Base-by-base conservation (phyloP, 192 early-diverging fungal species). In the Geranomyces variabilis region DNA sequence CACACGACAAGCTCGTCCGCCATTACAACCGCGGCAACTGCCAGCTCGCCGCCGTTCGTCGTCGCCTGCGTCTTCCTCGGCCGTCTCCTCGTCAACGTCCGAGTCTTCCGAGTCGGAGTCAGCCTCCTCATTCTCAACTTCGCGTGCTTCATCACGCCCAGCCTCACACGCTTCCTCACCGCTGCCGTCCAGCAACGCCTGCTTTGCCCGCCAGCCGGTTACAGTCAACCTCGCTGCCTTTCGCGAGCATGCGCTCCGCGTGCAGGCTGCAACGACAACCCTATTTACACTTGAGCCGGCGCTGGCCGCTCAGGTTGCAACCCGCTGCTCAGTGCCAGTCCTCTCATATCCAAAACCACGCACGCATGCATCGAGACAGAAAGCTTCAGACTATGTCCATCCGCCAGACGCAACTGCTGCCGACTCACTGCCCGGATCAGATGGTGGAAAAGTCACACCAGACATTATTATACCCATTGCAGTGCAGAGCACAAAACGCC, bases 391-490 rank as follows among this genome's bases (percentile, higher is more conserved):
- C 24, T n/a, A 53, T 53, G 51, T 24, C 51, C n/a, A 53, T n/a
- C 51, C 17, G 15, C 24, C 51, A 53, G 51, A n/a, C 4, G 19
- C 51, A 53, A 53, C 4, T 24, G 15, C 24, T n/a, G 51, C 17
- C 51, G 19, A 53, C 51, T 17, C 3, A 24, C 51, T n/a, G n/a
- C n/a, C n/a, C n/a, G n/a, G n/a, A n/a, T n/a, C n/a, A n/a, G n/a
- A n/a, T n/a, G n/a, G n/a, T n/a, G n/a, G n/a, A n/a, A n/a, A n/a
- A n/a, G n/a, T n/a, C n/a, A n/a, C 19, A 9, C 51, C 51, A 3
- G 51, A 53, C 51, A 26, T 53, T 53, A n/a, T 53, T 15, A 7
- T 53, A 6, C 51, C 51, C n/a, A 53, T 53, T 53, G 24, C 51
- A n/a, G 51, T n/a, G 7, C n/a, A 26, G n/a, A 26, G 51, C 19